Conservation (phyloP, 306 rosid species). For the apple (Malus domestica) region ASM211411v1 NC_041803.1:50550001-50550500, state of each 20-base stretch:
- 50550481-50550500: neutral
- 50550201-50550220: slow-evolving; percentile 74
- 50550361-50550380: slow-evolving; percentile 70
- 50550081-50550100: slow-evolving; percentile 93
- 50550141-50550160: slow-evolving; percentile 70
- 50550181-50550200: slow-evolving; percentile 82
- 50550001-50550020: neutral
- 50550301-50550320: slow-evolving; percentile 68
- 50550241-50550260: slow-evolving; percentile 67
- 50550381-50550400: slow-evolving; percentile 75
- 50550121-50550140: slow-evolving; percentile 75
- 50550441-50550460: slow-evolving; percentile 49
- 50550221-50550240: slow-evolving; percentile 80
- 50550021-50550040: neutral
- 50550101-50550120: slow-evolving; percentile 81
- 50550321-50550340: slow-evolving; percentile 82
- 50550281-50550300: slow-evolving; percentile 67
- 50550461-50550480: neutral
- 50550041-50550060: neutral
- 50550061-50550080: slow-evolving; percentile 72
- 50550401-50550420: slow-evolving; percentile 78
- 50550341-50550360: slow-evolving; percentile 57
- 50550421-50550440: slow-evolving; percentile 74
- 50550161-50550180: slow-evolving; percentile 74
- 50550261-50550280: slow-evolving; percentile 85